These are phyloP conservation scores for Pleodorina starrii DNA, from an alignment of 139 green algal genomes.

Conservation along the genomic window DNA sequence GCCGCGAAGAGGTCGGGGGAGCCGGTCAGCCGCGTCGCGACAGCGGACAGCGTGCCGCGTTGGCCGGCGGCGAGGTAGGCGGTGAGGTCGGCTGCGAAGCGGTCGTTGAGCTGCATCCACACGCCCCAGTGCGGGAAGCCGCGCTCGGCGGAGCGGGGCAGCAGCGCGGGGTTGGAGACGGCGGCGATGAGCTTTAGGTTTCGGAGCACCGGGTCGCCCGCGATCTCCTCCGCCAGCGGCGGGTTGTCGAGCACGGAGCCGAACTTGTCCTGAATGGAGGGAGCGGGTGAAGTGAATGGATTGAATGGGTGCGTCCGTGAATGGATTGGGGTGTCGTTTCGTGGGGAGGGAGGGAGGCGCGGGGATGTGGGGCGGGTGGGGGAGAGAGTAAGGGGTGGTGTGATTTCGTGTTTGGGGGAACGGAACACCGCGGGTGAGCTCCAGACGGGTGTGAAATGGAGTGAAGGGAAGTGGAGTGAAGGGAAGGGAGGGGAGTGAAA, in stretches of 20 bases:
- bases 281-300: too few species aligned
- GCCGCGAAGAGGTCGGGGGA: slow-evolving; percentile 70
- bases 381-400: too few species aligned
- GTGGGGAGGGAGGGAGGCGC: too few species aligned
- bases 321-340: too few species aligned
- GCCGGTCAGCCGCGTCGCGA: slow-evolving; percentile 61
- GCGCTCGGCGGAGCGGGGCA: slow-evolving; percentile 68
- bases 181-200: slow-evolving; percentile 64
- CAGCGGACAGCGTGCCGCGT: slow-evolving; percentile 36
- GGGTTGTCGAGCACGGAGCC: slow-evolving; percentile 80
- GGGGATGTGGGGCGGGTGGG: too few species aligned
- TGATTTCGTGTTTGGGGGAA: too few species aligned
- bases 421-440: too few species aligned
- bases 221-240: slow-evolving; percentile 79
- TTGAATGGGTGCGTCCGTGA: too few species aligned
- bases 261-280: slow-evolving; percentile 62
- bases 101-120: slow-evolving; percentile 63
- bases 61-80: slow-evolving; percentile 45
- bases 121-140: slow-evolving; percentile 79
- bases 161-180: slow-evolving; percentile 53
- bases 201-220: slow-evolving; percentile 32
- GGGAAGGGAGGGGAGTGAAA: too few species aligned
- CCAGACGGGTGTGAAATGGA: too few species aligned
- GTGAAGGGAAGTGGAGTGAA: too few species aligned
- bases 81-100: slow-evolving; percentile 42